These are phyloP conservation scores for Tricholoma sp. DNA, from an alignment of 768 basidiomycete species.

Conservation along the genomic window DNA sequence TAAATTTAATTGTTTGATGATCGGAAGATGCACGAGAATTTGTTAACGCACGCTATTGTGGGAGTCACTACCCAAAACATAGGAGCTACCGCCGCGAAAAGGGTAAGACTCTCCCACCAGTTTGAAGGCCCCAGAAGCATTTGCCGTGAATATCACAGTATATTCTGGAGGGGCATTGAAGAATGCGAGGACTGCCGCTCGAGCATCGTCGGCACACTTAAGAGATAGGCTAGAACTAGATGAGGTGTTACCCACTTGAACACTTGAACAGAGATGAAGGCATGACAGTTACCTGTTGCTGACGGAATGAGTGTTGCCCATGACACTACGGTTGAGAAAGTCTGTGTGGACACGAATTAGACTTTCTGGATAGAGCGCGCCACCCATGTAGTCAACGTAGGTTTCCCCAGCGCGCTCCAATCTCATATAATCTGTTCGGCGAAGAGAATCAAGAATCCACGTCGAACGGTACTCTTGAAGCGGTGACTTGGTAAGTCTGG, in stretches of 20 bases:
- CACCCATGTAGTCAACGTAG: conserved; percentile 87
- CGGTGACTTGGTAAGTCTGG: not conserved
- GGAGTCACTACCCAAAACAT: conserved; percentile 70
- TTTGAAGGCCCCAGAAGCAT: conserved; percentile 76
- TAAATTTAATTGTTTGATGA: not conserved
- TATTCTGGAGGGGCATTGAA: conserved; percentile 74
- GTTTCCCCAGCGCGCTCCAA: conserved; percentile 61
- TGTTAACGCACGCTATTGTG: conserved; percentile 64
- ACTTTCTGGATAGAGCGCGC: conserved; percentile 73
- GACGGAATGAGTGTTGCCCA: conserved; percentile 83
- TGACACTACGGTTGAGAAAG: conserved; percentile 59
- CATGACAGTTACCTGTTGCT: conserved; percentile 63
- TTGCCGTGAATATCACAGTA: conserved; percentile 77
- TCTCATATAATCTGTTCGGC: conserved; percentile 56
- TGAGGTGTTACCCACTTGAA: not conserved
- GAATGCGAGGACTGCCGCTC: conserved; percentile 68
- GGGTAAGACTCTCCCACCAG: conserved; percentile 80
- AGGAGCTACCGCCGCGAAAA: conserved; percentile 51
- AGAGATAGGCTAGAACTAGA: conserved; percentile 67
- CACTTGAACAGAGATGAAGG: conserved; percentile 9
- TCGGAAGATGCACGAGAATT: not conserved
- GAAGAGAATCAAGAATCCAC: conserved; percentile 66
- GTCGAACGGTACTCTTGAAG: conserved; percentile 55
- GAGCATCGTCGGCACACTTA: conserved; percentile 61
- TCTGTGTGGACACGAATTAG: conserved; percentile 65